Evolutionary conservation across 2,329 filamentous ascomycete species (phyloP), one percentile per base, ranked within the genome.

Genomic region (Pseudogymnoascus sp.): DNA sequence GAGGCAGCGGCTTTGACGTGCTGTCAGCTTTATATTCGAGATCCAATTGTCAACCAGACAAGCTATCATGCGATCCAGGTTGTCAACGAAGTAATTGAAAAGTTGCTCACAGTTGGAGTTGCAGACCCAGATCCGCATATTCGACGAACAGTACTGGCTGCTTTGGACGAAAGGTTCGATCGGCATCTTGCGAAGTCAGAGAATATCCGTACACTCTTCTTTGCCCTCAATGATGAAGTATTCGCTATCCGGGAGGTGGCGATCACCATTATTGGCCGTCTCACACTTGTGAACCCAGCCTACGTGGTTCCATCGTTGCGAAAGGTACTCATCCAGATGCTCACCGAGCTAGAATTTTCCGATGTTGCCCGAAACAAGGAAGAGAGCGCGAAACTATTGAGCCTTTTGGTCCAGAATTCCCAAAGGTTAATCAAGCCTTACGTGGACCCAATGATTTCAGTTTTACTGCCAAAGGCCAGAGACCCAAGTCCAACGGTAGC

Each of bases 31-130:
- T 97, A 97, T 72, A 90, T 97, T 53, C 88, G 91, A 69, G 96
- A 99, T 73, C 95, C 95, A 0, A 97, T 99, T 68, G 92, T 99
- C 71, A 95, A 96, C 70, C 95, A 99, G 77, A 97, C 93, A 6
- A 97, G 95, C 74, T 91, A 93, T 68, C 95, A 99, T 74, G 93
- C 95, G 0, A 90, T 97, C 42, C 92, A 97, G 73, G 95, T 99
- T 29, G 96, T 99, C 53, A 91, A 93, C 63, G 95, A 99, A 74
- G 95, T 99, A 33, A 96, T 99, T 64, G 93, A 97, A 76, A 97
- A 95, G 72, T 84, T 99, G 0, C 81, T 99, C 66, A 97, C 93
- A 0, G 93, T 97, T 40, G 93, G 92, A 60, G 91, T 99, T 29
- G 95, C 93, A 13, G 95, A 99, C 72, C 87, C 89, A 1, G 91